Conservation (phyloP, 768 basidiomycete genomes). For the Tubosaeta sp. region DNA sequence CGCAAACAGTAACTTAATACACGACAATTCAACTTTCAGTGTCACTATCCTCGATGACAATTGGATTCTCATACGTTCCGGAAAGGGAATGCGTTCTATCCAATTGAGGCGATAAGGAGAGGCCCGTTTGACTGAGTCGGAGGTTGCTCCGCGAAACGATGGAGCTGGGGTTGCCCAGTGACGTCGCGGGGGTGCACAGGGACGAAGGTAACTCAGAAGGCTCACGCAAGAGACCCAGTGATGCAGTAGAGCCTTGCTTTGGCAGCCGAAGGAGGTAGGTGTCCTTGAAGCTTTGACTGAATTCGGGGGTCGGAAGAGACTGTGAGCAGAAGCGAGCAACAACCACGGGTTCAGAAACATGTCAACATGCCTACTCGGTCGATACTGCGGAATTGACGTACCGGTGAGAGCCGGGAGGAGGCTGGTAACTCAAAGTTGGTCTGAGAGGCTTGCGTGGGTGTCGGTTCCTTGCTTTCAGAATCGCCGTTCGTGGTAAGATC, state of each 20-base stretch:
- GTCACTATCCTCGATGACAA: slow-evolving; percentile 22
- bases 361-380: background rate
- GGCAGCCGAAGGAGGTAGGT: slow-evolving; percentile 1
- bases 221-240: background rate
- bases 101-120: slow-evolving; percentile 1
- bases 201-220: background rate
- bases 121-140: slow-evolving; percentile 2
- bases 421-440: background rate
- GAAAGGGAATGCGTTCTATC: background rate
- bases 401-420: background rate
- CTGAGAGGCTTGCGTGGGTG: background rate
- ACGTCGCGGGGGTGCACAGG: background rate
- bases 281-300: slow-evolving; percentile 1
- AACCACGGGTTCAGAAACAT: background rate
- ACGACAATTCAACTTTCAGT: slow-evolving; percentile 7
- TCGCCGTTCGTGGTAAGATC: slow-evolving; percentile 19
- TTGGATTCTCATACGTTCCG: slow-evolving; percentile 20
- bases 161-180: background rate
- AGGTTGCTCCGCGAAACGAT: background rate
- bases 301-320: background rate
- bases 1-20: background rate
- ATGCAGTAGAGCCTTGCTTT: background rate
- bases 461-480: background rate
- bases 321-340: slow-evolving; percentile 3
- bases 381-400: slow-evolving; percentile 7